Evolutionary conservation across 805 yeast species (phyloP).

Genomic region (Tetrapisispora taiwanensis): DNA sequence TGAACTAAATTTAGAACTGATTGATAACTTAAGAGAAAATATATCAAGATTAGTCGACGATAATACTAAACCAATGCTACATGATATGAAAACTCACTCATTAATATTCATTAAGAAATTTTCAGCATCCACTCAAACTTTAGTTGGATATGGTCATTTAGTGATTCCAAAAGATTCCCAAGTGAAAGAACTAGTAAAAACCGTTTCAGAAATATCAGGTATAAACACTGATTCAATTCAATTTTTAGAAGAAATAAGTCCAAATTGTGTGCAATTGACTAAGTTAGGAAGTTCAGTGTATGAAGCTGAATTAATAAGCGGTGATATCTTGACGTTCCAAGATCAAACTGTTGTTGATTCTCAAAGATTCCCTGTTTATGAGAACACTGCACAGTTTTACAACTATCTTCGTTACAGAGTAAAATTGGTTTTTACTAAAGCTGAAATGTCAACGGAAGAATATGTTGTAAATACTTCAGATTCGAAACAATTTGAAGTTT

Average conservation of each 20-base stretch:
- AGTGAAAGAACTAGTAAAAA: slow-evolving; percentile 23
- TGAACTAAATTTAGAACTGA: slow-evolving; percentile 13
- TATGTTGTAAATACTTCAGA: slow-evolving; percentile 15
- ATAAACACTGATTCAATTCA: slow-evolving; percentile 25
- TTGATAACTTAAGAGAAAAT: slow-evolving; percentile 16
- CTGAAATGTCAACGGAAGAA: slow-evolving; percentile 18
- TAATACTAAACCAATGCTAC: slow-evolving; percentile 7
- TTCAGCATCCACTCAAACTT: slow-evolving; percentile 42
- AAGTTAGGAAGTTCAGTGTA: slow-evolving; percentile 31
- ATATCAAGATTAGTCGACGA: slow-evolving; percentile 6
- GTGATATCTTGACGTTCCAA: slow-evolving; percentile 48
- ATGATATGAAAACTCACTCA: slow-evolving; percentile 9
- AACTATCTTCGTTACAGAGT: slow-evolving; percentile 49
- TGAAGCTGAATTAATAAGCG: slow-evolving; percentile 50
- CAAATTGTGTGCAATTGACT: slow-evolving; percentile 34
- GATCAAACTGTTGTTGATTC: slow-evolving; percentile 7
- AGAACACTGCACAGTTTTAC: slow-evolving; percentile 39
- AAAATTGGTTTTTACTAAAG: slow-evolving; percentile 39
- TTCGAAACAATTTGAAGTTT: slow-evolving; percentile 39
- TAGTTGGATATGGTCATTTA: slow-evolving; percentile 59
- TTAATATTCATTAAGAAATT: slow-evolving; percentile 53
- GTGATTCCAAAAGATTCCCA: slow-evolving; percentile 40
- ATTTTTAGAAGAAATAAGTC: slow-evolving; percentile 53
- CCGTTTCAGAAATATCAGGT: slow-evolving; percentile 28
- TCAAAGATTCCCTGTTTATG: slow-evolving; percentile 26